These are phyloP conservation scores for Hyaloscypha hepaticicola DNA, from an alignment of 495 filamentous ascomycete genomes.

Conservation along the genomic window DNA sequence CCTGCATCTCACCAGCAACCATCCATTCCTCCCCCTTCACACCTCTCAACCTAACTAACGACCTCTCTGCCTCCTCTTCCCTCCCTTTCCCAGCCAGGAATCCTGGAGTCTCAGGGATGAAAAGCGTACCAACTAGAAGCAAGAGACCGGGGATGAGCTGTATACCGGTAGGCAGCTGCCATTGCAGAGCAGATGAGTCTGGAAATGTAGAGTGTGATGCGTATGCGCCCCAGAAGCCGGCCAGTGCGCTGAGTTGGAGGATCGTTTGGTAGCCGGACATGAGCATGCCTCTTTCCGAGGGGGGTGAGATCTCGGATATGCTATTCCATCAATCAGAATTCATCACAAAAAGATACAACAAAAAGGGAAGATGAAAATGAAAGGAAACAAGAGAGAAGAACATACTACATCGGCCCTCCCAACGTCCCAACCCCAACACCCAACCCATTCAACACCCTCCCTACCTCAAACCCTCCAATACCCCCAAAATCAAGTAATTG, in stretches of 20 bases:
- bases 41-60: constrained; percentile 8
- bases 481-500: constrained; percentile 1
- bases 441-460: constrained; percentile 9
- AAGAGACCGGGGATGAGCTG: constrained; percentile 13
- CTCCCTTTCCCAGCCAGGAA: constrained; percentile 4
- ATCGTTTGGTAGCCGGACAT: constrained; percentile 17
- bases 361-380: background rate
- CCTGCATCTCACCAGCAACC: constrained; percentile 9
- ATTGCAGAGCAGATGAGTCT: background rate
- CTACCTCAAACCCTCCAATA: constrained; percentile 1
- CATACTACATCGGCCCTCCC: constrained; percentile 13
- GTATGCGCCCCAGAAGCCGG: constrained; percentile 16
- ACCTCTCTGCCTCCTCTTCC: background rate
- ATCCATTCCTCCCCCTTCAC: background rate
- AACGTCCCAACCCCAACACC: constrained; percentile 17
- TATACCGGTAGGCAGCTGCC: background rate
- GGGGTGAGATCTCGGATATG: constrained; percentile 16
- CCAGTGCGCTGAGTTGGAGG: constrained; percentile 10
- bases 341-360: background rate
- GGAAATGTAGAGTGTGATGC: background rate
- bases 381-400: background rate
- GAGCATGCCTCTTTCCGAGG: constrained; percentile 14
- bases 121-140: constrained; percentile 1
- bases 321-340: background rate
- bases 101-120: constrained; percentile 15